Evolutionary conservation across 2,329 filamentous ascomycete species (phyloP), one percentile per base, ranked within the genome.

Genomic region (Microcera coccophila): DNA sequence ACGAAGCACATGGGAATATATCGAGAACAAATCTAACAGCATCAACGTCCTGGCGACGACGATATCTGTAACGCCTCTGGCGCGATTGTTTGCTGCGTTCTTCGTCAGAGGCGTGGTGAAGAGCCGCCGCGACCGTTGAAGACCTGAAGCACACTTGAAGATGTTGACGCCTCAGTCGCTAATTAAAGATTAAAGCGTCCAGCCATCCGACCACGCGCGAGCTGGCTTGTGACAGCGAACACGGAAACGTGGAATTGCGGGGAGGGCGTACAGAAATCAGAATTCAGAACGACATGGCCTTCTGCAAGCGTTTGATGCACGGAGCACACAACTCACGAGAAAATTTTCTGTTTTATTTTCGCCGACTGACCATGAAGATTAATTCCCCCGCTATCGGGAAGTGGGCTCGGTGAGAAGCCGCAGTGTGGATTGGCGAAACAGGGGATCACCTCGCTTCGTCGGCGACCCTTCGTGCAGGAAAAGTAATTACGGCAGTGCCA

Each of bases 141-240:
- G 14, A 14, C 33, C 14, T 36, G 18, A 26, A 15, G 18, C 16
- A 17, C 22, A 22, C 37, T 39, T 19, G 37, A 31, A 29, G 37
- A 19, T 18, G 33, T 28, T 47, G 37, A 44, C 41, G 36, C 21
- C 28, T 43, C 36, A 33, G 34, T 28, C 14, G 17, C 41, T 40
- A 41, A 43, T 47, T 26, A 38, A 18, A 39, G 36, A 43, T 47
- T 26, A 38, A 18, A 39, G 36, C 26, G 40, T 26, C 19, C 18
- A 31, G 33, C 26, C 31, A 41, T 41, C 39, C 31, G 41, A 24
- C 28, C 19, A 31, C n/a, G 32, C 19, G n/a, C 24, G 39, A 37
- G 21, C 31, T 41, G 10, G 35, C 20, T 20, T 41, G 26, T 19
- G 37, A 37, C 17, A 33, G 24, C 24, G 16, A 12, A 39, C 22